Evolutionary conservation across 2,329 filamentous ascomycete genomes (phyloP), one percentile per base, ranked within the genome.

Genomic region (Hymenoscyphus fructigenus): DNA sequence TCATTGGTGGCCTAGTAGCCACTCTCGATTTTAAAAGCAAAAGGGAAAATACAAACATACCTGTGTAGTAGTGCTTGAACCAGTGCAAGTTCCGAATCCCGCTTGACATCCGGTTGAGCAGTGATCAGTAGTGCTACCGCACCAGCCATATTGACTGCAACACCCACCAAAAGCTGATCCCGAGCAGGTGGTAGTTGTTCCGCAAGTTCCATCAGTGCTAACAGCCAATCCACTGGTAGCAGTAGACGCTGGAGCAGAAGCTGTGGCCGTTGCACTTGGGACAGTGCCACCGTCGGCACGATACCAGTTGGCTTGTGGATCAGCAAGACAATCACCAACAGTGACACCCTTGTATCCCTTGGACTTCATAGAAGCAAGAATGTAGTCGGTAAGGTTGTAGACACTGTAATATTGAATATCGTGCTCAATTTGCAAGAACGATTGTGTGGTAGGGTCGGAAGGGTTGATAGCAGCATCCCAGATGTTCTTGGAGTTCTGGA

Each of bases 361-460:
- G 1, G 59, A 65, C n/a, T 73, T 70, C 66, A 82, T 75, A 29
- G 67, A 71, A 3, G 69, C 65, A 5, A 78, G 60, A 57, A 78
- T 77, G 55, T 75, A 77, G 14, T 74, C 69, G 1, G 76, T 77
- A 6, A 80, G 69, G 57, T 76, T 76, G 12, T 73, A 70, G 4
- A 75, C 77, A 0, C 76, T 76, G 59, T 76, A 72, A 23, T 75
- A 70, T 61, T 78, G 76, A 29, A 79, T 77, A 65, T 79, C 78
- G 58, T 79, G 78, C 17, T 84, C 81, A 66, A 86, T 85, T 61
- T 80, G 75, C 50, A 87, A 76, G 72, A 79, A 84, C 63, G 69
- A 74, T 10, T 60, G 56, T 4, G 66, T 71, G 0, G 60, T 60
- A 4, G 60, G 67, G 26, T 72, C 68, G 7, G 64, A 59, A 9